Base-by-base conservation (phyloP, 2,329 filamentous ascomycete species). In the Fusarium nanum region DNA sequence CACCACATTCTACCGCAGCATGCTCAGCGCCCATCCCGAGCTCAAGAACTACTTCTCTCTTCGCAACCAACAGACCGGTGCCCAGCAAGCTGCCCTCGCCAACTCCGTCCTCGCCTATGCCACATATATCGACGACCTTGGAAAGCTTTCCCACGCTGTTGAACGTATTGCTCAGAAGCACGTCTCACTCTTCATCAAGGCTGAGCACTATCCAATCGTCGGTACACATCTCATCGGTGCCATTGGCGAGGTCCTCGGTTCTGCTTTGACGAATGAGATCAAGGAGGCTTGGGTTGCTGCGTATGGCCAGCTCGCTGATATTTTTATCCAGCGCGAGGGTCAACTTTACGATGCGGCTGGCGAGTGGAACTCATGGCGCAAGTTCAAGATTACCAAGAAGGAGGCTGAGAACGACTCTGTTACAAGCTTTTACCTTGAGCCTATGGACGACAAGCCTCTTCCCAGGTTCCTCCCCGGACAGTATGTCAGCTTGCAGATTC, bases 81-180 rank as follows among this genome's bases (percentile, higher is more conserved):
- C 88, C 59, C 92, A 94, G 77, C 85, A 90, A 6, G 82, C 84
- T n/a, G 91, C 92, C 4, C 86, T 94, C 9, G 91, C 92, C 13
- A 84, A 82, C 42, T 85, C 92, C 2, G 86, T 95, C 9, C 87
- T 91, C 71, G 90, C 91, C 56, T 94, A 94, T 75, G 92, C 92
- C 50, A 81, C 84, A 34, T 85, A 93, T 78, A 91, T 94, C 75
- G 91, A 93, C 78, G 85, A 93, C 75, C 84, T 93, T 1, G 86
- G 84, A 48, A 86, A 83, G 22, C 83, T 94, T 7, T 78, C 78
- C 14, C 83, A 86, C 32, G 82, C 81, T 34, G 83, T 88, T 16
- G 89, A 93, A 78, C 87, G 90, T 73, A 93, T 95, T 70, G 90
- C 89, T 60, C 88, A 93, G 75, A 94, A 93, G 81, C 92, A 94